phyloP scores from a whole-genome alignment of 1,284 basidiomycete species.

The Prillingera fragicola region DNA sequence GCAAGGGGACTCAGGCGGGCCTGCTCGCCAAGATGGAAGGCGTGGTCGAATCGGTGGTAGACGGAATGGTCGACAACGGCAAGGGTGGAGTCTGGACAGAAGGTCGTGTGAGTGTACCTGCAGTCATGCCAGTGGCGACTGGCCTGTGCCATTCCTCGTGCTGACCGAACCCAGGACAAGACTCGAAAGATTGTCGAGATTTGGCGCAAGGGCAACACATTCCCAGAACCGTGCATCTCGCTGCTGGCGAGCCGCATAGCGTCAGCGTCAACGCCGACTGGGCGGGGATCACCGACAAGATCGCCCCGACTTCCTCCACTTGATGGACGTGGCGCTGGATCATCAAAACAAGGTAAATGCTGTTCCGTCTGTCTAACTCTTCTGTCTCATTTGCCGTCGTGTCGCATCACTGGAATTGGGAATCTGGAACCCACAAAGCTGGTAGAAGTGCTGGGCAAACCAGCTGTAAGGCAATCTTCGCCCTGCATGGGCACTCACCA shows the following conservation, averaged over 20 bases:
- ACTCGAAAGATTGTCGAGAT: conserved; percentile 90
- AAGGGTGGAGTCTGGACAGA: conserved; percentile 56
- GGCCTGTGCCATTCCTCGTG: too few relatives aligned
- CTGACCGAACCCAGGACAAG: conserved; percentile 66
- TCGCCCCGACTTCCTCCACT: too few relatives aligned
- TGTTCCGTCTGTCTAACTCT: not conserved
- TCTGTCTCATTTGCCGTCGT: not conserved
- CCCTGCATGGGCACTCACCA: not conserved
- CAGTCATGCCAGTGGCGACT: not conserved
- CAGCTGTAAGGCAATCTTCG: not conserved
- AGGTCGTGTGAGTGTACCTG: conserved; percentile 68
- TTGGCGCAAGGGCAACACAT: conserved; percentile 81
- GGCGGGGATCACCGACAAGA: too few relatives aligned
- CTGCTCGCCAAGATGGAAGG: conserved; percentile 81
- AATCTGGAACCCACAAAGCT: too few relatives aligned
- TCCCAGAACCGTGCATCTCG: conserved; percentile 55
- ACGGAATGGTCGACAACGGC: conserved; percentile 61
- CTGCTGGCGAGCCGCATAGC: conserved; percentile 16
- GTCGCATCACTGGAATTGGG: too few relatives aligned
- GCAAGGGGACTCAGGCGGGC: conserved; percentile 59
- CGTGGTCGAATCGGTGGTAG: conserved; percentile 72
- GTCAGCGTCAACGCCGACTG: not conserved
- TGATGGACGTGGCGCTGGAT: too few relatives aligned
- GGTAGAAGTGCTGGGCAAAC: not conserved
- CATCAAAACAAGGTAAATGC: conserved; percentile 17